Base-by-base conservation (phyloP, 1,284 basidiomycete genomes). In the Tilletia indica region DNA sequence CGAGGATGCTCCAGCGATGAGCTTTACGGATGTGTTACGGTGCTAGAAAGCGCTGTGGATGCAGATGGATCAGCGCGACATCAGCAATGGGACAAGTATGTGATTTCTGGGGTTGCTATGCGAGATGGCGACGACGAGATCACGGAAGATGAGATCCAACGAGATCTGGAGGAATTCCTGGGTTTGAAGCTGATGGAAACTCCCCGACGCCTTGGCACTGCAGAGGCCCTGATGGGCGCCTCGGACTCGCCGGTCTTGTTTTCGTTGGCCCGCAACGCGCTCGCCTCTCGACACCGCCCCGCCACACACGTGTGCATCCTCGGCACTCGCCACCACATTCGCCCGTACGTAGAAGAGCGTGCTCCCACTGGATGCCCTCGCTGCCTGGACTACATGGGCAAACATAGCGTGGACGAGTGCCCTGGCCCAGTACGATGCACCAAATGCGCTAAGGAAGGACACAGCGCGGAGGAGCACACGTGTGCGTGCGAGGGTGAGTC, bases 301-400 rank as follows among this genome's bases (percentile, higher is more conserved):
- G 6, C 51, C 9, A 54, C 19, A n/a, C 51, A 54, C 51, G 51
- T 54, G n/a, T 31, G 25, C 19, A 54, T 54, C 25, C 51, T 54
- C 51, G 51, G 51, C 51, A n/a, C n/a, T n/a, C 19, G 51, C 25
- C 51, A 54, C 3, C 51, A 31, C 19, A n/a, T 54, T 31, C 51
- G 51, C 51, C 51, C 51, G n/a, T 54, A 54, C 51, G 51, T 54
- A 54, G 51, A 54, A 31, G 51, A 54, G 51, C 19, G 51, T 21
- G 51, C 51, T 21, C 51, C 51, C 25, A 21, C 51, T 54, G 51
- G 51, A 31, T 54, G 51, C 51, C 25, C 51, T n/a, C 51, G 25
- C 51, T 54, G 51, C 51, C 51, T 54, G n/a, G 51, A 54, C 25
- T 54, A 54, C 51, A 54, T 54, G 51, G 51, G 51, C 19, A n/a